A percentile compares a stretch with the other conserved stretches of the same genome.
Evolutionary conservation across 768 basidiomycete species (phyloP).

Genomic region (Agrocybe pediades): DNA sequence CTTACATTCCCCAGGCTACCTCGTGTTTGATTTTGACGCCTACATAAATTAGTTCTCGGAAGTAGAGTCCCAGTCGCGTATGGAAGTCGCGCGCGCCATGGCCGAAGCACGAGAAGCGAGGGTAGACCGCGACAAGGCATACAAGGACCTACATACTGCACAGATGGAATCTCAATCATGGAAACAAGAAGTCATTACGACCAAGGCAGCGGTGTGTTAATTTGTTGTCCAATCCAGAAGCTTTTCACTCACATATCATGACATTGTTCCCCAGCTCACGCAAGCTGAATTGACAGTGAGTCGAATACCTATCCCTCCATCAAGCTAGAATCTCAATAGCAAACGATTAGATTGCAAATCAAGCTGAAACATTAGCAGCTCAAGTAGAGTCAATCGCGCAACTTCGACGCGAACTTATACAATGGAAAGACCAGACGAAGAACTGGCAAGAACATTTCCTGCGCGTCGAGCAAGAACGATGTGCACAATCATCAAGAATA

Average conservation of each 20-base stretch:
- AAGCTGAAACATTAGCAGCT: constrained; percentile 46
- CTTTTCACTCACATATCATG: not conserved
- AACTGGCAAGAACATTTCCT: constrained; percentile 84
- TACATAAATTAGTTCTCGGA: constrained; percentile 45
- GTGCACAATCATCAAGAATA: constrained; percentile 53
- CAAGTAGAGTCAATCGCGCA: constrained; percentile 55
- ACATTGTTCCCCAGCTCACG: constrained; percentile 38
- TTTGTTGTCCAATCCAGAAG: constrained; percentile 8
- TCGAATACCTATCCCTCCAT: constrained; percentile 1
- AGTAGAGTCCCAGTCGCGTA: constrained; percentile 56
- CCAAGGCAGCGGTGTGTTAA: constrained; percentile 50
- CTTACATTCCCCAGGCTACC: not conserved
- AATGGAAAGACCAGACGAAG: constrained; percentile 76
- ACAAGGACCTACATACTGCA: constrained; percentile 45
- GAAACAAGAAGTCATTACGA: constrained; percentile 41
- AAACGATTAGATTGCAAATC: constrained; percentile 50
- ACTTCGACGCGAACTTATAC: constrained; percentile 61
- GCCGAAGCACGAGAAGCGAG: constrained; percentile 49
- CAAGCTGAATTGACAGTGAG: constrained; percentile 61
- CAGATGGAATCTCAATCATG: constrained; percentile 49
- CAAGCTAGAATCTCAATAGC: not conserved
- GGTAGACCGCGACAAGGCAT: constrained; percentile 46
- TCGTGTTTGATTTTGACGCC: not conserved
- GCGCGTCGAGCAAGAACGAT: constrained; percentile 71
- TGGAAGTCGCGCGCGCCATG: constrained; percentile 50